A percentile compares a stretch with the other conserved stretches of the same genome.
Conservation (phyloP, 129 eudicot genomes). For the Logfia minima region DNA sequence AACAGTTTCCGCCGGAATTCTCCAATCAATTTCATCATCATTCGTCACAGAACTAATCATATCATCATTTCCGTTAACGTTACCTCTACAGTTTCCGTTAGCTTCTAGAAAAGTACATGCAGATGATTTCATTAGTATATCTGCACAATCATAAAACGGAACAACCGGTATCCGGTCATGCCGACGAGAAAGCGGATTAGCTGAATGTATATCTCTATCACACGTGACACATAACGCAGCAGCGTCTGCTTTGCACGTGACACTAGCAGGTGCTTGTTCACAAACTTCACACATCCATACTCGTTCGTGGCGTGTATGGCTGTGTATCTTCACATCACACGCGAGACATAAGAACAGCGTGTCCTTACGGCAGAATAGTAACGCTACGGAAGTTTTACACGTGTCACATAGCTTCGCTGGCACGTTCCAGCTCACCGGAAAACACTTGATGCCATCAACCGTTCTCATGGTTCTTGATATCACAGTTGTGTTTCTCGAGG, state of each 20-base stretch:
- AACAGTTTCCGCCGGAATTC: slow-evolving; percentile 17
- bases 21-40: slow-evolving; percentile 26
- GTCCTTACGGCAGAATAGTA: slow-evolving; percentile 67
- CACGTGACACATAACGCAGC: slow-evolving; percentile 78
- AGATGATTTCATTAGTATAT: slow-evolving; percentile 22
- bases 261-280: slow-evolving; percentile 76
- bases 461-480: neutral
- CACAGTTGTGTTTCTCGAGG: neutral
- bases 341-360: slow-evolving; percentile 55
- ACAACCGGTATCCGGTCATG: slow-evolving; percentile 76
- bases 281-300: slow-evolving; percentile 93
- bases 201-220: slow-evolving; percentile 82
- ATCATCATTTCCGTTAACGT: slow-evolving; percentile 24
- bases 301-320: slow-evolving; percentile 54
- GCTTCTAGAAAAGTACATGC: slow-evolving; percentile 15
- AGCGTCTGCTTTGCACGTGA: slow-evolving; percentile 87
- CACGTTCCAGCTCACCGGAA: slow-evolving; percentile 46
- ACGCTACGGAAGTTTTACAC: slow-evolving; percentile 57
- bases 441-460: slow-evolving; percentile 35
- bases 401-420: slow-evolving; percentile 62
- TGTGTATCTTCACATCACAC: slow-evolving; percentile 63
- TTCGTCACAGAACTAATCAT: slow-evolving; percentile 23
- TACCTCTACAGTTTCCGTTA: slow-evolving; percentile 14
- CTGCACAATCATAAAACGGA: slow-evolving; percentile 42
- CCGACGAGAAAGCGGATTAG: slow-evolving; percentile 74